Conservation (phyloP, 371 early-diverging fungal species). For the Chytridium lagenaria region DNA sequence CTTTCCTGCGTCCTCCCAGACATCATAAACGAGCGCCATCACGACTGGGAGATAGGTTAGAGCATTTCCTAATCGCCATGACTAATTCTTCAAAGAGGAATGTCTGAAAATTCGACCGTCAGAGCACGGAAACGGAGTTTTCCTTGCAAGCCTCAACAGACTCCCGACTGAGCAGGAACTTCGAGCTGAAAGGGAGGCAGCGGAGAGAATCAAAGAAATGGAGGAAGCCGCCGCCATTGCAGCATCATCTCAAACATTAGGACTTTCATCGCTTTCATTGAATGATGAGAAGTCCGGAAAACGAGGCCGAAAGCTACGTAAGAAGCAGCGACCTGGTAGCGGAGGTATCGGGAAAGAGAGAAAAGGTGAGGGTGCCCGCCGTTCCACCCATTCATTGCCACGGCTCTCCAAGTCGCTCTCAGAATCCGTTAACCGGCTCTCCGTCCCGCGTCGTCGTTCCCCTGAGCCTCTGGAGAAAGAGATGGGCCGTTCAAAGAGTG, state of each 20-base stretch:
- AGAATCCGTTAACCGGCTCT: conserved; percentile 43
- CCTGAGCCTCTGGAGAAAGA: background rate
- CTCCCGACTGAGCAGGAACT: conserved; percentile 9
- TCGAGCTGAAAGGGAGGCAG: background rate
- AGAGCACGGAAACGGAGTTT: conserved; percentile 53
- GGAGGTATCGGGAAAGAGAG: conserved; percentile 10
- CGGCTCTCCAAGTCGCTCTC: conserved; percentile 39
- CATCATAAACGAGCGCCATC: conserved; percentile 35
- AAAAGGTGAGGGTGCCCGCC: background rate
- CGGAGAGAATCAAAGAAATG: background rate
- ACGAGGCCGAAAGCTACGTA: conserved; percentile 17
- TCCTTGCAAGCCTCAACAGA: conserved; percentile 45
- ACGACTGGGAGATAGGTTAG: conserved; percentile 46
- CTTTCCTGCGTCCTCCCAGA: conserved; percentile 55
- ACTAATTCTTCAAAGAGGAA: conserved; percentile 33
- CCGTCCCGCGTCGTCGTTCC: conserved; percentile 33
- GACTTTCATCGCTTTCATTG: background rate
- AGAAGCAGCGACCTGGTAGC: conserved; percentile 17
- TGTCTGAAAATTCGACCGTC: conserved; percentile 53
- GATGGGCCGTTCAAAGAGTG: background rate
- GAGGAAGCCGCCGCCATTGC: background rate
- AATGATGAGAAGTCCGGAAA: background rate
- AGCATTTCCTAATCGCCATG: background rate
- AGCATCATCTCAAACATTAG: background rate
- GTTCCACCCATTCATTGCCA: conserved; percentile 3